Percentiles rank a stretch among this genome's conserved stretches.
Evolutionary conservation across 805 yeast species (phyloP).

Genomic region (Wickerhamiella parazyma): DNA sequence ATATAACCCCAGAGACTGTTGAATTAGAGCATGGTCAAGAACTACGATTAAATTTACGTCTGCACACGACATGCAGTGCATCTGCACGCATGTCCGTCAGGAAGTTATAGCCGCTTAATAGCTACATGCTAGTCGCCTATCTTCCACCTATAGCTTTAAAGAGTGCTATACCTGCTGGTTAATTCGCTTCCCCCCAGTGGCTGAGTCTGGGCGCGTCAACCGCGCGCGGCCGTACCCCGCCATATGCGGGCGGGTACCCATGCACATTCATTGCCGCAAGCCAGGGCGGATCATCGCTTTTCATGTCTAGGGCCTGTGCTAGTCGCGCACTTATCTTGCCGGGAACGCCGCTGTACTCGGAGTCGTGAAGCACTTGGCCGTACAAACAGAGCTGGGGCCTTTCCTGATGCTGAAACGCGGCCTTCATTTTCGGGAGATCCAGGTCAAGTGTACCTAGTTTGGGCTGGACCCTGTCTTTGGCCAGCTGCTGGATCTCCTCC

Average conservation of each 20-base stretch:
- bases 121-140: too few species aligned
- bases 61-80: too few species aligned
- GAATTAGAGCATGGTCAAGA: too few species aligned
- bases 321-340: constrained; percentile 53
- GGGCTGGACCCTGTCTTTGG: constrained; percentile 78
- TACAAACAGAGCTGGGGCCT: constrained; percentile 55
- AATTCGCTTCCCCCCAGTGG: constrained; percentile 2
- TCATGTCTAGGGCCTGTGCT: constrained; percentile 56
- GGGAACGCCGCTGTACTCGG: constrained; percentile 40
- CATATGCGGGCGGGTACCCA: constrained; percentile 30
- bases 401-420: constrained; percentile 70
- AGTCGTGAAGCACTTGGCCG: constrained; percentile 57
- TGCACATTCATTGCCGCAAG: constrained; percentile 45
- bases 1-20: too few species aligned
- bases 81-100: too few species aligned
- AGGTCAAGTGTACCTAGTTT: constrained; percentile 75
- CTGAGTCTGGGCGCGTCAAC: neutral
- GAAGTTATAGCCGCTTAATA: too few species aligned
- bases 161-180: too few species aligned
- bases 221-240: neutral
- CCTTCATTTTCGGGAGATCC: constrained; percentile 67
- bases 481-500: constrained; percentile 47
- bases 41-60: too few species aligned
- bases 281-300: constrained; percentile 67
- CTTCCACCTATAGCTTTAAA: too few species aligned